phyloP scores from a whole-genome alignment of 106 monocot species.

The Chionographis japonica region DNA sequence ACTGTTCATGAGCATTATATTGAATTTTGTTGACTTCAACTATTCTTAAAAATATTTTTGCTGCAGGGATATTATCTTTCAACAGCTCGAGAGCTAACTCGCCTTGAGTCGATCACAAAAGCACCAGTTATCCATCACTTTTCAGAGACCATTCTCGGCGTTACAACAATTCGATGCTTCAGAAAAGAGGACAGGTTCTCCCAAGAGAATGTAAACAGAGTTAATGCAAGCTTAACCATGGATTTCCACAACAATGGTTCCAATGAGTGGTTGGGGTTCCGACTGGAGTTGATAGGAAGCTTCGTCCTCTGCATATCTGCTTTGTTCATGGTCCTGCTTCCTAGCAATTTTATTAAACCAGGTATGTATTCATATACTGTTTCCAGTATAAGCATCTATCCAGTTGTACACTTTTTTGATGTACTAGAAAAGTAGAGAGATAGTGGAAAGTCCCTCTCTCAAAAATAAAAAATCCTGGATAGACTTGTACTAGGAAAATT shows the following conservation, averaged over 20 bases:
- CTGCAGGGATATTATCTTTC: constrained; percentile 58
- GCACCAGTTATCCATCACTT: constrained; percentile 87
- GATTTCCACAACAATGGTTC: constrained; percentile 80
- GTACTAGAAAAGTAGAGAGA: not conserved
- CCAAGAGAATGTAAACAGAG: constrained; percentile 46
- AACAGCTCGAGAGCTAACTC: constrained; percentile 67
- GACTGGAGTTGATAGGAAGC: constrained; percentile 70
- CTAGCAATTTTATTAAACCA: constrained; percentile 51
- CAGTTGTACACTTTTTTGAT: not conserved
- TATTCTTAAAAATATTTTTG: not conserved
- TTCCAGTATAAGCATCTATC: not conserved
- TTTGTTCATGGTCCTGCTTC: constrained; percentile 61
- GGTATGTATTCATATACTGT: constrained; percentile 19
- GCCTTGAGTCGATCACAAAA: constrained; percentile 79
- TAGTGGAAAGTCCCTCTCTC: not conserved
- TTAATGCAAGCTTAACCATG: constrained; percentile 61
- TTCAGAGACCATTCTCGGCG: constrained; percentile 72
- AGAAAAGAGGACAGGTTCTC: constrained; percentile 52
- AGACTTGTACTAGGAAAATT: too few species aligned
- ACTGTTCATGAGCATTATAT: too few species aligned
- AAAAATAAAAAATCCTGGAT: too few species aligned
- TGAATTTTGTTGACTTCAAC: too few species aligned
- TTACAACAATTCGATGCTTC: constrained; percentile 67
- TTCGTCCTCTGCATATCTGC: constrained; percentile 57
- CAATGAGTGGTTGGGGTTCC: constrained; percentile 77